Evolutionary conservation across 2,329 filamentous ascomycete species (phyloP).

Genomic region (Pyricularia sp.): DNA sequence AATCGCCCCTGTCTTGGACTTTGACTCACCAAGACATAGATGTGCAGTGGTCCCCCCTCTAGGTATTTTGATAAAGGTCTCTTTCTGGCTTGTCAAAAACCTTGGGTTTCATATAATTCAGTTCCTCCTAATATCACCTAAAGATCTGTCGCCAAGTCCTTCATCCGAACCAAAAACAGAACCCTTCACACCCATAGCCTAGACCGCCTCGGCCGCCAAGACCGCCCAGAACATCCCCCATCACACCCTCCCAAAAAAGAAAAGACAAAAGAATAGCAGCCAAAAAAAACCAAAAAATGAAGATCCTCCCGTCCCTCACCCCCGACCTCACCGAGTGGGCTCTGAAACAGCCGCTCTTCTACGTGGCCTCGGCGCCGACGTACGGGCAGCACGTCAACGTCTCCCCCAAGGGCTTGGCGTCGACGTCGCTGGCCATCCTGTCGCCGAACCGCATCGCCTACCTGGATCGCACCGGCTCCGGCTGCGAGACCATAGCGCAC

Average conservation of each 20-base stretch:
- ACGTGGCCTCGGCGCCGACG: slow-evolving; percentile 62
- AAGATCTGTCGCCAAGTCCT: too few species aligned
- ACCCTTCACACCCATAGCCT: too few species aligned
- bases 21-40: too few species aligned
- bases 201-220: not conserved
- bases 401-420: slow-evolving; percentile 62
- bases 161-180: too few species aligned
- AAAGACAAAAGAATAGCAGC: not conserved
- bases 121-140: too few species aligned
- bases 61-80: too few species aligned
- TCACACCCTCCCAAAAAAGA: not conserved
- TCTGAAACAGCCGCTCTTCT: slow-evolving; percentile 62
- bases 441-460: slow-evolving; percentile 54
- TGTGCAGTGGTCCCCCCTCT: too few species aligned
- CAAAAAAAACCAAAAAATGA: not conserved
- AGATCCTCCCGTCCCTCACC: slow-evolving; percentile 25
- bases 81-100: too few species aligned
- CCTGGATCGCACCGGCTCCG: slow-evolving; percentile 65
- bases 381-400: slow-evolving; percentile 64
- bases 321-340: slow-evolving; percentile 53
- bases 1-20: too few species aligned
- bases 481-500: slow-evolving; percentile 67
- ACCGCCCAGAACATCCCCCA: not conserved
- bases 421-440: slow-evolving; percentile 53
- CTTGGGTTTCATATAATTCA: too few species aligned